Evolutionary conservation across 1,139 yeast species (phyloP), one percentile per base, ranked within the genome.

Genomic region (Yamadazyma buinensis): DNA sequence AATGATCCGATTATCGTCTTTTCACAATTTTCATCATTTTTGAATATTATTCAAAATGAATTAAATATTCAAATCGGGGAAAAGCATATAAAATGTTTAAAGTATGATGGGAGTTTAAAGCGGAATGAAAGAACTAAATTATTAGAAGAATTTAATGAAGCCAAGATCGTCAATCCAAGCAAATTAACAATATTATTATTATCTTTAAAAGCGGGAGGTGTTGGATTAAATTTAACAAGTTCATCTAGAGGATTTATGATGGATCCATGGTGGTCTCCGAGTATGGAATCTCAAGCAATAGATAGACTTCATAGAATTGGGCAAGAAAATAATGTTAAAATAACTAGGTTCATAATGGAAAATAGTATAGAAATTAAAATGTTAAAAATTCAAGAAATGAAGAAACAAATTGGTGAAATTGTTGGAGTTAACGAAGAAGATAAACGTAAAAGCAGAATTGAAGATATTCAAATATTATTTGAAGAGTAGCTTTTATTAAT

Each of bases 261-360:
- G 90, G 97, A 92, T 51, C 97, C 97, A 0, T 92, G 96, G 95
- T 92, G 97, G 97, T 84, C 94, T 18, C 95, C 87, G 29, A 87
- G 95, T 37, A 79, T 86, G 28, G 97, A 92, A 52, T 87, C 86
- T 29, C 97, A 92, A 57, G 97, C 97, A 0, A 87, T 92, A 45
- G 97, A 92, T 58, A 75, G 97, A 50, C 75, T 92, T 19, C 97
- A 92, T 53, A 72, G 97, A 44, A 84, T 92, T 55, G 97, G 97
- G 0, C 97, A 92, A 54, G 65, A 64, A 12, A 75, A 71, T 24
- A 72, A 72, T 26, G 97, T 92, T 15, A 77, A 75, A 41, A 92
- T 92, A 13, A 67, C 77, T 2, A 61, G 97, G 41, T 88, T 90
- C 49, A 86, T 92, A 29, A 79, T 88, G 59, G 81, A 81, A 46